These are phyloP conservation scores for Alternaria triticimaculans DNA, from an alignment of 2,329 filamentous ascomycete species.

Conservation along the genomic window DNA sequence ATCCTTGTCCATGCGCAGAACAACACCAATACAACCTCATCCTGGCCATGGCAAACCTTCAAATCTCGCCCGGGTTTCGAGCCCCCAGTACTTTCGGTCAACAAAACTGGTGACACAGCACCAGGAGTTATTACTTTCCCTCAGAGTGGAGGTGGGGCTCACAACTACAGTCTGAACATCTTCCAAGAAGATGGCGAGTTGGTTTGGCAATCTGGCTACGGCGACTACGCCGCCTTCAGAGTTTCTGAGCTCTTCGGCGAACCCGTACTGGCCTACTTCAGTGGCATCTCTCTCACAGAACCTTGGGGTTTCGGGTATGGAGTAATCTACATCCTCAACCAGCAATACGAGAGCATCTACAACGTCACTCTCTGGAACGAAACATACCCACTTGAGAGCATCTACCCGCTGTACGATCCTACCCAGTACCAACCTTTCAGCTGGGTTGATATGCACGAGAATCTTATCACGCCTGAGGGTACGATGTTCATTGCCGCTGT, in stretches of 20 bases:
- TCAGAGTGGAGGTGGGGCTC: constrained; percentile 1
- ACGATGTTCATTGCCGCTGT: constrained; percentile 11
- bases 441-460: constrained; percentile 18
- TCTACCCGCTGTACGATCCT: constrained; percentile 12
- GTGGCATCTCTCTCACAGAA: neutral
- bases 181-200: constrained; percentile 4
- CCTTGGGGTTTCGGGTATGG: constrained; percentile 5
- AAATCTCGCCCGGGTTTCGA: constrained; percentile 8
- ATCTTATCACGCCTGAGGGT: constrained; percentile 10
- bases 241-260: neutral
- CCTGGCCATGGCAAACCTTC: constrained; percentile 17
- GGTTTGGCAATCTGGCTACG: neutral
- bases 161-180: constrained; percentile 14
- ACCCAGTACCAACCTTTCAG: constrained; percentile 9
- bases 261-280: neutral
- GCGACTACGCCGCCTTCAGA: constrained; percentile 4
- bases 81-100: constrained; percentile 12
- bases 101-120: neutral
- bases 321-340: neutral
- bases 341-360: constrained; percentile 4
- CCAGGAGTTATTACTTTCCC: constrained; percentile 12
- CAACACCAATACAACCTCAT: neutral
- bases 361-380: constrained; percentile 1
- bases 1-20: neutral
- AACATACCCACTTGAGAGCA: neutral